Conservation (phyloP, 352 stramenopile genomes). For the Phytophthora parvispora region DNA sequence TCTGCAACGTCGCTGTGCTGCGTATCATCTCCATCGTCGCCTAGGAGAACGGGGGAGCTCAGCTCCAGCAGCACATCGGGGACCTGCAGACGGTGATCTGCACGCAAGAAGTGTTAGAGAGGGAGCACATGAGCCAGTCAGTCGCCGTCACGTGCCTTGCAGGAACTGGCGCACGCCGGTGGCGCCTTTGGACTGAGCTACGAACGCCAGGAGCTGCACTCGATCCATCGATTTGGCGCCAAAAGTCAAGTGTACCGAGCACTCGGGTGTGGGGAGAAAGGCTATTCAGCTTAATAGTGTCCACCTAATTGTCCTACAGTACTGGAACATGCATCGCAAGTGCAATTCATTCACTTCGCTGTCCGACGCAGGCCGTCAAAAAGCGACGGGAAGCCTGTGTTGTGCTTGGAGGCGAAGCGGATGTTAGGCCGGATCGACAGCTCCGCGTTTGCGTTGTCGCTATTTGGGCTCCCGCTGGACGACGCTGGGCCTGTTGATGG, state of each 20-base stretch:
- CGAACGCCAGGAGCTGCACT: slow-evolving; percentile 41
- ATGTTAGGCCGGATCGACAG: slow-evolving; percentile 78
- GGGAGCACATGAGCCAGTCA: neutral
- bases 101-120: neutral
- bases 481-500: slow-evolving; percentile 12
- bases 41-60: slow-evolving; percentile 20
- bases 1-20: slow-evolving; percentile 1
- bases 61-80: slow-evolving; percentile 45
- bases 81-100: slow-evolving; percentile 52
- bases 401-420: slow-evolving; percentile 70
- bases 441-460: slow-evolving; percentile 22
- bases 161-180: slow-evolving; percentile 52
- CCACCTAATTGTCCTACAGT: slow-evolving; percentile 18
- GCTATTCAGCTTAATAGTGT: neutral
- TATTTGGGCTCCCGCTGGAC: slow-evolving; percentile 15
- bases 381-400: slow-evolving; percentile 55
- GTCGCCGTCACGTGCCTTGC: slow-evolving; percentile 25
- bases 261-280: neutral
- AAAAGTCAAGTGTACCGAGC: neutral
- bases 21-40: neutral
- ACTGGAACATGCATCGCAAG: slow-evolving; percentile 15
- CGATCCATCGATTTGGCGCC: slow-evolving; percentile 5
- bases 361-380: slow-evolving; percentile 39
- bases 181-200: slow-evolving; percentile 49
- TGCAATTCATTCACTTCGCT: slow-evolving; percentile 22